phyloP scores from a whole-genome alignment of 495 filamentous ascomycete genomes.

The Aspergillus sclerotiicarbonarius region DNA sequence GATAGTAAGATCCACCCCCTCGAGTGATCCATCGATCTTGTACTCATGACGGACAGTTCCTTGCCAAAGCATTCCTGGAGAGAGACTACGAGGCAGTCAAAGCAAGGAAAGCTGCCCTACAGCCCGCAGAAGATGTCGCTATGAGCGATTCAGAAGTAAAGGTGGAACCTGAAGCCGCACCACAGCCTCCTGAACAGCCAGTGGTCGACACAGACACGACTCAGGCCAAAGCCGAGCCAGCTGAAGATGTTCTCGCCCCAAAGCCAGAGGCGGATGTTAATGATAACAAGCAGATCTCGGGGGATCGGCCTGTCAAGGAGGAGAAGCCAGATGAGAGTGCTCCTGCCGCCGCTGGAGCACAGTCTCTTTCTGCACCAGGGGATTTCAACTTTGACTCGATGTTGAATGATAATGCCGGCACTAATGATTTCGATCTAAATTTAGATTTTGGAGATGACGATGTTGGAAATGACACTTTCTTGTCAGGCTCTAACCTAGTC shows the following conservation, averaged over 20 bases:
- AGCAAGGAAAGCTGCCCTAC: conserved; percentile 32
- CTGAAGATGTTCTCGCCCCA: conserved; percentile 12
- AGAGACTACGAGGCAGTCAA: conserved; percentile 43
- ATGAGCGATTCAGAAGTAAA: conserved; percentile 31
- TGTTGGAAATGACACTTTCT: conserved; percentile 44
- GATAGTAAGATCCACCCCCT: conserved; percentile 39
- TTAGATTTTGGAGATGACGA: conserved; percentile 47
- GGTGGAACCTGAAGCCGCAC: conserved; percentile 16
- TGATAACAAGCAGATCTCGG: conserved; percentile 11
- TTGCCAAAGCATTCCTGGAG: conserved; percentile 47
- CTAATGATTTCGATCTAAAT: conserved; percentile 46
- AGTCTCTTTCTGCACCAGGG: conserved; percentile 23
- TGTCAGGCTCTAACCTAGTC: conserved; percentile 37
- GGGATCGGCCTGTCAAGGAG: conserved; percentile 23
- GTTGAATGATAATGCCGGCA: conserved; percentile 31
- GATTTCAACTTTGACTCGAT: conserved; percentile 43
- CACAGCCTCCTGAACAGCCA: conserved; percentile 14
- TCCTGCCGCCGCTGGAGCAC: conserved; percentile 14
- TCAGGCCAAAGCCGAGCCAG: conserved; percentile 17
- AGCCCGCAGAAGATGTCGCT: conserved; percentile 29
- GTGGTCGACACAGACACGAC: conserved; percentile 13
- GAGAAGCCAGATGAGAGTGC: conserved; percentile 22
- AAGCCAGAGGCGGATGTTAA: conserved; percentile 18
- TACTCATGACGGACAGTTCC: conserved; percentile 35
- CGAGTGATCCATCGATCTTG: background rate